Evolutionary conservation across 768 basidiomycete species (phyloP).

Genomic region (Vararia minispora): DNA sequence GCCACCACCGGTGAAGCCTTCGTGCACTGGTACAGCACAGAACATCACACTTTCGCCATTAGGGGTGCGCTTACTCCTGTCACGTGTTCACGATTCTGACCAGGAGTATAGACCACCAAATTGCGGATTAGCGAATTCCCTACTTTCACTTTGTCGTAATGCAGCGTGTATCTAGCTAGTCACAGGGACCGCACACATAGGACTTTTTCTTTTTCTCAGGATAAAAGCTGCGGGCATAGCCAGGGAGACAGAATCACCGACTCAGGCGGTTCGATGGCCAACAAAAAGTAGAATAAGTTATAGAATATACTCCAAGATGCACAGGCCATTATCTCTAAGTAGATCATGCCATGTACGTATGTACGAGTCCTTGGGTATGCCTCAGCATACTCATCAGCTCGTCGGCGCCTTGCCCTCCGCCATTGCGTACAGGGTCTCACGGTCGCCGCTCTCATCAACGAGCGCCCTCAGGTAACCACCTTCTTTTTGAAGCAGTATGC

Average conservation of each 20-base stretch:
- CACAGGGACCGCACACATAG: too few relatives aligned
- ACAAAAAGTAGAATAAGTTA: too few relatives aligned
- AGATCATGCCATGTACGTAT: too few relatives aligned
- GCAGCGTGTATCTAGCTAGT: too few relatives aligned
- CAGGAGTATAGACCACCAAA: slow-evolving; percentile 19
- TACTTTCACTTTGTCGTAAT: slow-evolving; percentile 11
- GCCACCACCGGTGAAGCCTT: slow-evolving; percentile 31
- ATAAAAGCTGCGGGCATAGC: too few relatives aligned
- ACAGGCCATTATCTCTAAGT: too few relatives aligned
- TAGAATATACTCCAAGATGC: too few relatives aligned
- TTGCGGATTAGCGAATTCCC: slow-evolving; percentile 24
- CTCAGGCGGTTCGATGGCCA: too few relatives aligned
- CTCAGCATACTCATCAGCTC: too few relatives aligned
- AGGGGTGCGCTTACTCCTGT: slow-evolving; percentile 28
- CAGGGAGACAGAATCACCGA: too few relatives aligned
- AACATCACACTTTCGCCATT: slow-evolving; percentile 36
- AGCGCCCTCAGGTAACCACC: slow-evolving; percentile 23
- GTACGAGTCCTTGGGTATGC: too few relatives aligned
- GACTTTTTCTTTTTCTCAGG: too few relatives aligned
- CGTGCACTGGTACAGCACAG: slow-evolving; percentile 29
- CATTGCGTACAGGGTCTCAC: slow-evolving; percentile 23
- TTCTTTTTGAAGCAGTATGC: slow-evolving; percentile 26
- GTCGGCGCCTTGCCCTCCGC: slow-evolving; percentile 6
- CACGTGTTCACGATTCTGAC: not conserved
- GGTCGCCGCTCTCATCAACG: slow-evolving; percentile 30